phyloP scores from a whole-genome alignment of 176 grass and related monocot species.

The Avena sativa region DNA sequence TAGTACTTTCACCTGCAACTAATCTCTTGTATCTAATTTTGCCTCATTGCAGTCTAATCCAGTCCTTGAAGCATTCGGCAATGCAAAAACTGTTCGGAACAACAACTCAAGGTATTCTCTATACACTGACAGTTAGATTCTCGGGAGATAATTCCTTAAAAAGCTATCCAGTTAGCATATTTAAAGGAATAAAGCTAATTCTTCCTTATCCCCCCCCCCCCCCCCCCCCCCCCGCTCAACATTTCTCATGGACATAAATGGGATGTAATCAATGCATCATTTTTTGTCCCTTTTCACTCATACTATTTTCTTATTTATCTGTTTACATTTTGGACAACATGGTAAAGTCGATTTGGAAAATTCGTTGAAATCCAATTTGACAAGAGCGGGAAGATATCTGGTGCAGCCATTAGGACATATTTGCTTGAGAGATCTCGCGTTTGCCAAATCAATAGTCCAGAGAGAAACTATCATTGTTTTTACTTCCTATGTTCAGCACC shows the following conservation, averaged over 20 bases:
- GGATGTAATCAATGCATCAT: not conserved
- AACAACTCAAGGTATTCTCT: conserved; percentile 85
- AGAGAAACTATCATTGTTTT: conserved; percentile 97
- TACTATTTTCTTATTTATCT: conserved; percentile 38
- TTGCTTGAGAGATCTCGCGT: conserved; percentile 94
- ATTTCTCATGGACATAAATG: conserved; percentile 15
- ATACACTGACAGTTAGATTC: conserved; percentile 14
- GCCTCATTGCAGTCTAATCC: conserved; percentile 82
- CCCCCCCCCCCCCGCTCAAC: not conserved
- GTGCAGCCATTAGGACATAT: conserved; percentile 92
- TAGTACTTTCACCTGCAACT: conserved; percentile 38
- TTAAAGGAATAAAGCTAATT: conserved; percentile 24
- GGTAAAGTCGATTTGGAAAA: conserved; percentile 87
- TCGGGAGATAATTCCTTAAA: conserved; percentile 23
- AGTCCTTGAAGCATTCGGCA: conserved; percentile 96
- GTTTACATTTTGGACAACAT: conserved; percentile 37
- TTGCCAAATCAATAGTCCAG: conserved; percentile 86
- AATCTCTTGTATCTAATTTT: conserved; percentile 9
- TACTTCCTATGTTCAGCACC: conserved; percentile 91
- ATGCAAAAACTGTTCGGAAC: conserved; percentile 94
- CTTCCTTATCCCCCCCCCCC: not conserved
- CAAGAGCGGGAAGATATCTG: conserved; percentile 83
- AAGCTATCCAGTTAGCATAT: conserved; percentile 35
- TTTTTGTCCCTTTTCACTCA: conserved; percentile 28
- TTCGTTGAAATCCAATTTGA: conserved; percentile 97